Base-by-base conservation (phyloP, 225 moss, liverwort and hornwort species). In the Takakia lepidozioides region DNA sequence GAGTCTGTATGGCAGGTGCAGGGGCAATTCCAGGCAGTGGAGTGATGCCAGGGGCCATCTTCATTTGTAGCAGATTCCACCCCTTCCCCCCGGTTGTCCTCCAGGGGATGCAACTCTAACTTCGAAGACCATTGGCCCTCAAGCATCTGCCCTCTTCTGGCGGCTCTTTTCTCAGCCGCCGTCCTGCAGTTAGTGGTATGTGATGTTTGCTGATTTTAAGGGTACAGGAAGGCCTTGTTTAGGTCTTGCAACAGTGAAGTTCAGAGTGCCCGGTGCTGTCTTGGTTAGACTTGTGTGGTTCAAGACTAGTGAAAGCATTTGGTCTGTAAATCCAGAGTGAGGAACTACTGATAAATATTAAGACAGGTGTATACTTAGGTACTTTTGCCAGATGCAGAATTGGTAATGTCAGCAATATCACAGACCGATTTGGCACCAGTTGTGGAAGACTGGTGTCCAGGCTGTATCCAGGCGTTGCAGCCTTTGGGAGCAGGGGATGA, bases 371-470 rank as follows among this genome's bases (percentile, higher is more conserved):
- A 61, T 30, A 51, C 29, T 10, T 69, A 95, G 95, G 87, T 19
- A 86, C 95, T 17, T 79, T 80, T 69, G n/a, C 84, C 95, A 39
- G 87, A 95, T 67, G 68, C 81, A 18, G 95, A 95, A 43, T 67
- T 82, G 54, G 86, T 95, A 6, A 80, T 95, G 17, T 70, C 82
- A 43, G 68, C 82, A 53, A 65, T 95, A 59, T 55, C 87, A 42
- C 90, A 95, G 65, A 70, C 75, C 50, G 95, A 95, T 39, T 58
- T 85, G 52, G 86, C 67, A 61, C 55, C 44, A 35, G 68, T 81
- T 61, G 66, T 68, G 57, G 72, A 56, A 62, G 72, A 71, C 55
- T 42, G 52, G 58, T 25, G 39, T 23, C 42, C 81, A 57, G 28
- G 29, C 29, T 64, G 40, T 62, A 29, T 62, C 64, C 48, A 77